Percentiles rank a stretch among this genome's conserved stretches.
Conservation (phyloP, 1,284 basidiomycete genomes). For the Ustilago shanxiensis region DNA sequence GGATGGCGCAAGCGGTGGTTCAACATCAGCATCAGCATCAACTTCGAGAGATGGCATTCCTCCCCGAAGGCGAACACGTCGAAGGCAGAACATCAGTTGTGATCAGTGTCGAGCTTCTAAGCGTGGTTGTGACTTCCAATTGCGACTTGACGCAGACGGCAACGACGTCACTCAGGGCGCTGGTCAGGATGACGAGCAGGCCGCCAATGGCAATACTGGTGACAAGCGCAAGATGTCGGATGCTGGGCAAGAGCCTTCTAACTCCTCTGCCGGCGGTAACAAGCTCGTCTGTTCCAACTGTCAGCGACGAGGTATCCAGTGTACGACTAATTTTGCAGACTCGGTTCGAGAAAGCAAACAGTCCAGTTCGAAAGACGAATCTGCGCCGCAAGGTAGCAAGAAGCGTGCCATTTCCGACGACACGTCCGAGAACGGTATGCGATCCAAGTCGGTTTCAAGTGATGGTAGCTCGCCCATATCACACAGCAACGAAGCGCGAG, state of each 20-base stretch:
- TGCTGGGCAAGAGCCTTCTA: conserved; percentile 20
- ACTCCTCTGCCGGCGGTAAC: background rate
- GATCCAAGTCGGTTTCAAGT: conserved; percentile 41
- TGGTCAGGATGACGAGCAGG: conserved; percentile 15
- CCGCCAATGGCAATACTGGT: conserved; percentile 17
- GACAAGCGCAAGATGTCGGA: conserved; percentile 55
- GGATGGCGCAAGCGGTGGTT: background rate
- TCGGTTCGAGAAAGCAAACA: conserved; percentile 52
- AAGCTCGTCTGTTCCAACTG: conserved; percentile 56
- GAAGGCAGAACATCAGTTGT: conserved; percentile 57
- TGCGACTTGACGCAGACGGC: conserved; percentile 50
- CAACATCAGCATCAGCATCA: conserved; percentile 17
- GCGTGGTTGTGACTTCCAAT: conserved; percentile 53
- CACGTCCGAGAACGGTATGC: conserved; percentile 33
- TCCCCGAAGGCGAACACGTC: conserved; percentile 41
- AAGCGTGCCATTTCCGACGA: conserved; percentile 45
- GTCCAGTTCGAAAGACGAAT: conserved; percentile 35
- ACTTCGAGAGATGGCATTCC: conserved; percentile 36
- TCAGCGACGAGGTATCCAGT: conserved; percentile 53
- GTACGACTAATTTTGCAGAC: conserved; percentile 56
- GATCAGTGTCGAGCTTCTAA: conserved; percentile 56
- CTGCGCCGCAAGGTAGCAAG: conserved; percentile 26
- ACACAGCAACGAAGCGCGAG: conserved; percentile 19
- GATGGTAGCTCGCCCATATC: conserved; percentile 29
- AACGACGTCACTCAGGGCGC: conserved; percentile 28